Evolutionary conservation across 129 eudicot species (phyloP).

Genomic region (Helianthus annuus): DNA sequence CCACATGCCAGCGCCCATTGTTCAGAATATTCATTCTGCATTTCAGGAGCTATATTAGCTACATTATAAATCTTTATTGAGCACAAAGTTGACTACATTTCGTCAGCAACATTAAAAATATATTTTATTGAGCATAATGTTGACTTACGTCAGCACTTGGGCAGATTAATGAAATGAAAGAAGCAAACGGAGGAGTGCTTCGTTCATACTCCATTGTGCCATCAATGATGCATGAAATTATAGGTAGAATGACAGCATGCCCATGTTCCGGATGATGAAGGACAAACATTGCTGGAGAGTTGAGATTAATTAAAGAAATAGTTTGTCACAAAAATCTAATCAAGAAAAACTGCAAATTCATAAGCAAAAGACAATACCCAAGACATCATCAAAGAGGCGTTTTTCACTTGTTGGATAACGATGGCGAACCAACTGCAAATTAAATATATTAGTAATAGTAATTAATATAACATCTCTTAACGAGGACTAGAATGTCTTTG

Average conservation of each 20-base stretch:
- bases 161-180: constrained; percentile 85
- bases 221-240: constrained; percentile 85
- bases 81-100: constrained; percentile 14
- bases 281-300: constrained; percentile 77
- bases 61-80: constrained; percentile 17
- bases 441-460: constrained; percentile 19
- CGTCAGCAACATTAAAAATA: neutral
- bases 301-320: constrained; percentile 8
- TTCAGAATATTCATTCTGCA: constrained; percentile 90
- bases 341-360: neutral
- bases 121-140: neutral
- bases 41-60: constrained; percentile 10
- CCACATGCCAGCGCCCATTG: constrained; percentile 99
- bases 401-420: constrained; percentile 74
- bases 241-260: constrained; percentile 86
- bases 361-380: constrained; percentile 50
- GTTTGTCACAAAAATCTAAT: neutral
- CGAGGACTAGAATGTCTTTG: constrained; percentile 1
- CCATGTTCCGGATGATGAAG: constrained; percentile 99
- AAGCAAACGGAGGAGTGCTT: constrained; percentile 78
- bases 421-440: constrained; percentile 68
- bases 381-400: constrained; percentile 82
- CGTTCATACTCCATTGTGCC: constrained; percentile 79
- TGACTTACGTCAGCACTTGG: constrained; percentile 73
- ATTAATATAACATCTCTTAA: constrained; percentile 10